phyloP scores from a whole-genome alignment of 1,284 basidiomycete species.

The Malassezia psittaci region DNA sequence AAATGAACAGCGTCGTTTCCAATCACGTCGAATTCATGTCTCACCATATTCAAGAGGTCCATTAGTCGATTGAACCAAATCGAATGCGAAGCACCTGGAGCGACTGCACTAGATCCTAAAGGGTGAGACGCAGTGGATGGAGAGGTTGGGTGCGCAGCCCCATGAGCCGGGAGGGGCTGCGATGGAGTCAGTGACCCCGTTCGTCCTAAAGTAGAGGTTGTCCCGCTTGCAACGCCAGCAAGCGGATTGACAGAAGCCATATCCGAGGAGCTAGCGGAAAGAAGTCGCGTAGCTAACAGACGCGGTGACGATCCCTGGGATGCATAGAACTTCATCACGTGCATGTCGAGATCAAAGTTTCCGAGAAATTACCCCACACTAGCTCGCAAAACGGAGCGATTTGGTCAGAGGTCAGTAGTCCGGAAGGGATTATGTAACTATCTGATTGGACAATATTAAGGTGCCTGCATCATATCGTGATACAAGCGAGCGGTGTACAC shows the following conservation, averaged over 20 bases:
- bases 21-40: constrained; percentile 73
- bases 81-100: constrained; percentile 4
- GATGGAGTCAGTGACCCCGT: constrained; percentile 3
- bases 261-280: too few relatives aligned
- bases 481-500: not conserved
- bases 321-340: not conserved
- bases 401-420: not conserved
- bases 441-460: not conserved
- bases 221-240: constrained; percentile 7
- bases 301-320: not conserved
- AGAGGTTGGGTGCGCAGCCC: constrained; percentile 1
- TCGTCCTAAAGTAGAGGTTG: not conserved
- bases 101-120: not conserved
- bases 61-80: constrained; percentile 53
- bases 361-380: constrained; percentile 1
- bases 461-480: not conserved
- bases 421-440: not conserved
- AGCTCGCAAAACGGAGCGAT: not conserved
- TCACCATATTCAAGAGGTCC: constrained; percentile 72
- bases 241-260: constrained; percentile 16
- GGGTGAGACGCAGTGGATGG: constrained; percentile 5
- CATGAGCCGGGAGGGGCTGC: constrained; percentile 6
- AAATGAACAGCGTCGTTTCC: constrained; percentile 61
- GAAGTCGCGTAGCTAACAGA: not conserved
- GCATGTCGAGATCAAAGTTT: not conserved